Evolutionary conservation across 1,284 basidiomycete genomes (phyloP), one percentile per base, ranked within the genome.

Genomic region (Microbotryomycetes sp.): DNA sequence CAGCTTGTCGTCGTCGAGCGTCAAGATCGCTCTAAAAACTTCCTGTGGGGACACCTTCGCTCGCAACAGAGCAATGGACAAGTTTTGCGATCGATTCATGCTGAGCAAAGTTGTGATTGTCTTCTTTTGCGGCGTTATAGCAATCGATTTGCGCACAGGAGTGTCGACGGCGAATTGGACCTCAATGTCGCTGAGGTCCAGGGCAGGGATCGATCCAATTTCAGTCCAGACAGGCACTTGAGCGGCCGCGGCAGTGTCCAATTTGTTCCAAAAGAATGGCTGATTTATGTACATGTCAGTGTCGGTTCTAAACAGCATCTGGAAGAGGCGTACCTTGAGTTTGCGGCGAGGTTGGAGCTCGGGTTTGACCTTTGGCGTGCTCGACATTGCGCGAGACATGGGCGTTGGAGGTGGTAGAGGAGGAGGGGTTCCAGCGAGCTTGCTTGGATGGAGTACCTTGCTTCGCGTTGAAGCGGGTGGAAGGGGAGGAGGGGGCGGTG

Each of bases 191-290:
- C 80, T 79, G 67, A 92, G 74, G 58, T 84, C 80, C 52, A 90
- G 26, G 46, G 31, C 71, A 26, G 51, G 30, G 14, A 75, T 75
- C 0, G 74, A 47, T 1, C 76, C 73, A 4, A 84, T 69, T 31
- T 88, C 84, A 61, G 78, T 81, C 90, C 90, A 94, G 5, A 93
- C 81, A 0, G n/a, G 58, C n/a, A 3, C 73, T 9, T 74, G 72
- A 22, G 79, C 73, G 6, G 75, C 75, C 6, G 81, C 77, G 7
- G 92, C 36, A 19, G 36, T 42, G 19, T 42, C 19, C 12, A 42
- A 66, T 71, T 94, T 93, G 67, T 85, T 87, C 91, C 92, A 94
- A 75, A 92, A 92, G 76, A 94, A 89, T 0, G 90, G 87, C 75
- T 87, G 58, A 16, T n/a, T n/a, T n/a, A n/a, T n/a, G n/a, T n/a